Conservation (phyloP, 305 asterid genomes). For the Fraxinus baroniana region DNA sequence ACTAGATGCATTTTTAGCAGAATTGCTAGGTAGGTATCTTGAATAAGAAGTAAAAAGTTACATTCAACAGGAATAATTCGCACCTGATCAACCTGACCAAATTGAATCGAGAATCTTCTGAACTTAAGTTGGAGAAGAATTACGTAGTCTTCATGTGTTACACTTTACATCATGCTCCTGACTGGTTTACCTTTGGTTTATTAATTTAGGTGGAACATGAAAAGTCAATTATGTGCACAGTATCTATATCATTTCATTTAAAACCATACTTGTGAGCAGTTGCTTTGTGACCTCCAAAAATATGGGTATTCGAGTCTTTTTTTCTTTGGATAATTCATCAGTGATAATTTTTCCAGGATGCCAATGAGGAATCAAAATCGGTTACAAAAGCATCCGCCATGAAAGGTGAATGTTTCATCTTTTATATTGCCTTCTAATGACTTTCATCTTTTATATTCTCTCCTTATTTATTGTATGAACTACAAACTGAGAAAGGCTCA, state of each 20-base stretch:
- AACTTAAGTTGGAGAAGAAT: not conserved
- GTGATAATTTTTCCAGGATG: constrained; percentile 48
- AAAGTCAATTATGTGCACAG: not conserved
- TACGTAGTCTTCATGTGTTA: not conserved
- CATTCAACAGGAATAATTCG: not conserved
- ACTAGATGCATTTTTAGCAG: not conserved
- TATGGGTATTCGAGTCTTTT: not conserved
- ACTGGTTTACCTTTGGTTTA: not conserved
- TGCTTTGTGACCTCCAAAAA: not conserved
- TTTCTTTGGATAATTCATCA: not conserved
- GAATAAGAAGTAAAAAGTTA: not conserved
- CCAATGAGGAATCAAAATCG: constrained; percentile 80
- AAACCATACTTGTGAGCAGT: not conserved
- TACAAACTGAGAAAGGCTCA: not conserved
- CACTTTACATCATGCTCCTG: not conserved
- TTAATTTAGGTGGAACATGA: not conserved
- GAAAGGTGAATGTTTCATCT: constrained; percentile 56
- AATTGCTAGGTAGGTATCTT: not conserved
- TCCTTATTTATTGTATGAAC: not conserved
- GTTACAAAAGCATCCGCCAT: constrained; percentile 83
- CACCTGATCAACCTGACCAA: not conserved
- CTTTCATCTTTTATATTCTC: not conserved
- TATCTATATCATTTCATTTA: not conserved
- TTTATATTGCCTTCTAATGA: not conserved
- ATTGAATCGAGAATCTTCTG: not conserved